These are phyloP conservation scores for Fraxinus ornus DNA, from an alignment of 305 asterid species.

Conservation along the genomic window DNA sequence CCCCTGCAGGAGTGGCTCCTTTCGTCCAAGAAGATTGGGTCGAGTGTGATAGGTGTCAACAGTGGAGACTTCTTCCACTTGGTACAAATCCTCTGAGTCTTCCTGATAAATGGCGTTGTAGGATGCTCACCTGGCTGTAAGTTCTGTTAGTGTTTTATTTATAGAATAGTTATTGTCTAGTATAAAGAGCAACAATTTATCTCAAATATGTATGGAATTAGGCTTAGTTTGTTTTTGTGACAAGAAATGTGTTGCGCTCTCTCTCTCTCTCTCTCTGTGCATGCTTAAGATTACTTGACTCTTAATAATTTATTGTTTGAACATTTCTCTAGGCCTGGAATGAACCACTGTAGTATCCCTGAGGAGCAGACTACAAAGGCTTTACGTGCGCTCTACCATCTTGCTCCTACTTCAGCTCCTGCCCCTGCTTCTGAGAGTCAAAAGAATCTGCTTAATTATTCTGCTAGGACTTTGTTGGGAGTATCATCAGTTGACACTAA, in stretches of 20 bases:
- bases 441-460: constrained; percentile 40
- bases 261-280: no score
- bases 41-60: constrained; percentile 74
- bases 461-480: constrained; percentile 39
- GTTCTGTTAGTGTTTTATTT: constrained; percentile 32
- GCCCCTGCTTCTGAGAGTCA: constrained; percentile 49
- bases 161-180: not conserved
- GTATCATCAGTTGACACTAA: constrained; percentile 43
- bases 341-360: constrained; percentile 81
- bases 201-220: not conserved
- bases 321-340: constrained; percentile 66
- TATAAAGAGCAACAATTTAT: not conserved
- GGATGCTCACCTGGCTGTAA: constrained; percentile 98
- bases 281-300: no score
- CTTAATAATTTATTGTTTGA: constrained; percentile 30
- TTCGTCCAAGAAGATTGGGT: constrained; percentile 88
- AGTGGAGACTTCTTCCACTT: constrained; percentile 94
- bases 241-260: no score
- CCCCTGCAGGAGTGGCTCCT: constrained; percentile 52
- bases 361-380: constrained; percentile 87
- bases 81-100: constrained; percentile 76
- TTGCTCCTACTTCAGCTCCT: constrained; percentile 45
- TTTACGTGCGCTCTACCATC: constrained; percentile 68
- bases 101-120: constrained; percentile 89
- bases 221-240: not conserved